A percentile compares a stretch with the other conserved stretches of the same genome.
Conservation (phyloP, 164 flowering plant genomes). For the Chimonanthus praecox region DNA sequence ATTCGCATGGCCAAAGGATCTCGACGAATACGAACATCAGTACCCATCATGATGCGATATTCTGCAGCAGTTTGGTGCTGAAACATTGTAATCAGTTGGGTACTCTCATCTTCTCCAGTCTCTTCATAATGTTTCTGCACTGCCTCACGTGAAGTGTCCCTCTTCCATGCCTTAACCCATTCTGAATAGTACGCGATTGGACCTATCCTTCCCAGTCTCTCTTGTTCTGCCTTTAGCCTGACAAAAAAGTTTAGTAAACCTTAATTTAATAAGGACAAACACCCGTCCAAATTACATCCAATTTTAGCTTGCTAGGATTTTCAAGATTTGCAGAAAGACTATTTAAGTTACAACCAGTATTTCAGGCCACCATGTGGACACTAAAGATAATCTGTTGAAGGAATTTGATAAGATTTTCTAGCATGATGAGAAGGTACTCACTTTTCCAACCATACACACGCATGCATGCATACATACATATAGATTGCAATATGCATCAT, state of each 20-base stretch:
- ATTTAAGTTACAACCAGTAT: not conserved
- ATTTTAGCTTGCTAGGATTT: not conserved
- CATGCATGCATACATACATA: no score
- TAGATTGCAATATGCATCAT: no score
- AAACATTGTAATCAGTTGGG: conserved; percentile 83
- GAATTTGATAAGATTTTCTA: no score
- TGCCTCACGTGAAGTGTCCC: conserved; percentile 89
- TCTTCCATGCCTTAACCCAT: conserved; percentile 95
- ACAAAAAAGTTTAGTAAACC: not conserved
- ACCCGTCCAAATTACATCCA: not conserved
- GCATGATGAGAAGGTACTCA: no score
- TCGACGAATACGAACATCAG: conserved; percentile 71
- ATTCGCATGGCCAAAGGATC: conserved; percentile 97
- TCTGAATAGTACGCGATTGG: conserved; percentile 94
- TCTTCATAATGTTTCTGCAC: conserved; percentile 92
- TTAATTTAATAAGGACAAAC: not conserved
- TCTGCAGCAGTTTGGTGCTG: conserved; percentile 77
- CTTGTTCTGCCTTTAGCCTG: conserved; percentile 74
- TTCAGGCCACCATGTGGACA: not conserved
- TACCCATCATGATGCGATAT: conserved; percentile 93
- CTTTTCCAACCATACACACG: no score
- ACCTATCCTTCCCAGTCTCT: conserved; percentile 59
- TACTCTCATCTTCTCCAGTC: conserved; percentile 94
- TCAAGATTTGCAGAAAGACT: not conserved
- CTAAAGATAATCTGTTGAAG: no score